Percentiles rank a stretch among this genome's conserved stretches.
Evolutionary conservation across 2,329 filamentous ascomycete genomes (phyloP).

Genomic region (Penicillium crustosum): DNA sequence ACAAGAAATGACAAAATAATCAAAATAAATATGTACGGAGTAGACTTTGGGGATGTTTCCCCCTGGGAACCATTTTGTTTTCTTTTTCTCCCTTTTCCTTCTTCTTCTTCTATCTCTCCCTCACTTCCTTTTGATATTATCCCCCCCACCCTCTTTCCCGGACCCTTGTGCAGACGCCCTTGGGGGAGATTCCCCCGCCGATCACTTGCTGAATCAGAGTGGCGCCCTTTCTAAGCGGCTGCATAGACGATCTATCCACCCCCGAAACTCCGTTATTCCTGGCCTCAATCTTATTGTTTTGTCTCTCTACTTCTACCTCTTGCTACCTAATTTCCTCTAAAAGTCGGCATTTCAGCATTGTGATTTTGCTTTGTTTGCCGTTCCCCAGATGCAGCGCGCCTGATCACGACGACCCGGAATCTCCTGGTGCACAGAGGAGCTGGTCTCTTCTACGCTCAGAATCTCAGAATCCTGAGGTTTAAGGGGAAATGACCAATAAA

Average conservation of each 20-base stretch:
- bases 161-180: slow-evolving; percentile 2
- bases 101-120: not conserved
- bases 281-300: slow-evolving; percentile 6
- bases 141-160: not conserved
- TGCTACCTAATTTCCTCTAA: not conserved
- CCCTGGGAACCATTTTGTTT: not conserved
- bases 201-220: slow-evolving; percentile 23
- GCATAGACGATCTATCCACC: slow-evolving; percentile 19
- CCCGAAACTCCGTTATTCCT: slow-evolving; percentile 4
- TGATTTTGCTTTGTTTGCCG: slow-evolving; percentile 11
- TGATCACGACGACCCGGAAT: slow-evolving; percentile 22
- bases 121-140: slow-evolving; percentile 7
- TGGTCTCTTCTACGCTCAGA: slow-evolving; percentile 39
- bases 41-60: not conserved
- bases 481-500: slow-evolving; percentile 34
- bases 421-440: slow-evolving; percentile 40
- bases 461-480: slow-evolving; percentile 22
- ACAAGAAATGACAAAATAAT: not conserved
- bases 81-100: not conserved
- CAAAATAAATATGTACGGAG: not conserved
- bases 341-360: not conserved
- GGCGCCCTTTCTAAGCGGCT: slow-evolving; percentile 14
- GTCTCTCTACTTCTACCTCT: slow-evolving; percentile 4
- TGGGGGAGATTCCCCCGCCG: slow-evolving; percentile 14
- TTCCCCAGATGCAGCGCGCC: slow-evolving; percentile 22